Conservation (phyloP, 139 green algal genomes). For the Chlamydomonas urium region DNA sequence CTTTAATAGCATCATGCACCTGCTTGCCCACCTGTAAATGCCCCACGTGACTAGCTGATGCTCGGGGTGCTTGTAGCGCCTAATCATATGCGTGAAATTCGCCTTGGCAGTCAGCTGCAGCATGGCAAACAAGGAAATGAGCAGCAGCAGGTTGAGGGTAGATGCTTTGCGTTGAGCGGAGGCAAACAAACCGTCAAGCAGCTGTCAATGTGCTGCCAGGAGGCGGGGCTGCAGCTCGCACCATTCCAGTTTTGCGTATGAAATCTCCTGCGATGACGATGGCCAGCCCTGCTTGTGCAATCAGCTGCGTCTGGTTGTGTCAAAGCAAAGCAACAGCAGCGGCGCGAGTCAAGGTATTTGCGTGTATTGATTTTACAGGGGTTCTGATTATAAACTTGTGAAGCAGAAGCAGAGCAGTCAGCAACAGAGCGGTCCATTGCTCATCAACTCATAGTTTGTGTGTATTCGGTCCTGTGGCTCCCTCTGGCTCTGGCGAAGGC, state of each 20-base stretch:
- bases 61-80: background rate
- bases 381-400: too few relatives aligned
- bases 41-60: constrained; percentile 28
- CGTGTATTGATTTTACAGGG: too few relatives aligned
- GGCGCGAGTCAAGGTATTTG: too few relatives aligned
- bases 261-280: constrained; percentile 24
- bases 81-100: constrained; percentile 39
- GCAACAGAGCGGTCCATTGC: background rate
- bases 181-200: background rate
- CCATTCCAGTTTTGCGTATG: constrained; percentile 33
- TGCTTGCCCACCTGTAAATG: constrained; percentile 43
- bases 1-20: too few relatives aligned
- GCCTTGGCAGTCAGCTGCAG: background rate
- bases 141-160: background rate
- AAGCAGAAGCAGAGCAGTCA: too few relatives aligned
- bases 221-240: background rate
- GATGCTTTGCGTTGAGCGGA: background rate
- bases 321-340: too few relatives aligned
- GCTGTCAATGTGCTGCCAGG: background rate
- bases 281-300: constrained; percentile 1
- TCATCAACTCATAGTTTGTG: background rate
- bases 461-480: background rate
- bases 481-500: background rate
- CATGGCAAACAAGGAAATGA: background rate
- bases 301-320: background rate